Evolutionary conservation across 192 early-diverging fungal genomes (phyloP).

Genomic region (Dimargaris verticillata): DNA sequence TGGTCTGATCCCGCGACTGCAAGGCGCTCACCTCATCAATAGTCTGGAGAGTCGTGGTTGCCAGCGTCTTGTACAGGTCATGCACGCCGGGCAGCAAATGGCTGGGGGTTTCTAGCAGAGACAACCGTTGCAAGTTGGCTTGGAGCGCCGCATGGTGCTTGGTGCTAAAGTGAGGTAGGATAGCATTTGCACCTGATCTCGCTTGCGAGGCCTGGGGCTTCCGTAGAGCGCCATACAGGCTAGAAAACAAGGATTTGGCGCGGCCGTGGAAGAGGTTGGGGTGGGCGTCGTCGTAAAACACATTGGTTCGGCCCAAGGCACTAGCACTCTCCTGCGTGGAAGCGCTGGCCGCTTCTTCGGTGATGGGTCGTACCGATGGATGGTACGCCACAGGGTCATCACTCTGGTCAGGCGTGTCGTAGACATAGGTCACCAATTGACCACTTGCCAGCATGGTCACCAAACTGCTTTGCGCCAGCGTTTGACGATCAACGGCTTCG

Average conservation of each 20-base stretch:
- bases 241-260: not conserved
- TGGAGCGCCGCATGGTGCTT: no score
- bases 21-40: no score
- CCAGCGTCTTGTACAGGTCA: not conserved
- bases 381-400: not conserved
- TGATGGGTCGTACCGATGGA: not conserved
- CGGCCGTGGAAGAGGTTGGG: not conserved
- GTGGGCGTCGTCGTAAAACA: not conserved
- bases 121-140: not conserved
- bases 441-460: not conserved
- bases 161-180: no score
- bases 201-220: not conserved
- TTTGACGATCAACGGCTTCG: not conserved
- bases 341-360: not conserved
- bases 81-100: not conserved
- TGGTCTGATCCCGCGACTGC: no score
- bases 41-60: no score
- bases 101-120: not conserved
- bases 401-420: not conserved
- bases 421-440: not conserved
- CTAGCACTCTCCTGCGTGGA: not conserved
- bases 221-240: not conserved
- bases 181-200: not conserved
- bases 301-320: not conserved
- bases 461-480: not conserved